Evolutionary conservation across 192 early-diverging fungal genomes (phyloP), one percentile per base, ranked within the genome.

Genomic region (Chytriomyces confervae): DNA sequence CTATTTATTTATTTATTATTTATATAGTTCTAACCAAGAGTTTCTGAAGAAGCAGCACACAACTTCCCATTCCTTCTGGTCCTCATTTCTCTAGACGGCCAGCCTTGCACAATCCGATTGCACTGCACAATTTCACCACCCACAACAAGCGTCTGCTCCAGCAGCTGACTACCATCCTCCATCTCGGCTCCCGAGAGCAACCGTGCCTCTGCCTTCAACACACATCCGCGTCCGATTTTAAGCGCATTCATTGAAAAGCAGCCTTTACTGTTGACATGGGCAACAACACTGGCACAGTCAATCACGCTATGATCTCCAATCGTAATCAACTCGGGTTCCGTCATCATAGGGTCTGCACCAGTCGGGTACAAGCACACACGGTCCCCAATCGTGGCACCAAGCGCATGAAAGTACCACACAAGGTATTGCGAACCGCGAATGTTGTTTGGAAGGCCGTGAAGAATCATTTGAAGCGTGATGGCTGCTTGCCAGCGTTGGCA

Each of bases 401-500:
- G 62, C n/a, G 66, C 64, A 16, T 83, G 80, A 77, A 86, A 86
- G 74, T 79, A 86, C 63, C 51, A 5, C 16, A 81, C 77, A 53
- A 84, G 67, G 81, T 81, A 86, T 1, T 53, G 72, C 11, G 81
- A 77, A 27, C 85, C 85, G 44, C 66, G 65, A 13, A 86, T 24
- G 51, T 78, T 23, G 36, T 81, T 81, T 61, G 82, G 69, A 27
- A 85, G 50, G 60, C 76, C 78, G 13, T 80, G 43, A 16, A 79
- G 66, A 45, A 84, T 61, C 36, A 50, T 61, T 60, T 80, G 75
- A 50, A 84, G 13, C 5, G 79, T 72, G 20, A 86, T 77, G 27
- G 65, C 75, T n/a, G 83, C n/a, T 67, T 86, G 83, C 85, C 85
- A 86, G n/a, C 81, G 73, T 51, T 86, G 85, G 45, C 83, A 84